Evolutionary conservation across 2,329 filamentous ascomycete species (phyloP).

Genomic region (Ascochyta rabiei): DNA sequence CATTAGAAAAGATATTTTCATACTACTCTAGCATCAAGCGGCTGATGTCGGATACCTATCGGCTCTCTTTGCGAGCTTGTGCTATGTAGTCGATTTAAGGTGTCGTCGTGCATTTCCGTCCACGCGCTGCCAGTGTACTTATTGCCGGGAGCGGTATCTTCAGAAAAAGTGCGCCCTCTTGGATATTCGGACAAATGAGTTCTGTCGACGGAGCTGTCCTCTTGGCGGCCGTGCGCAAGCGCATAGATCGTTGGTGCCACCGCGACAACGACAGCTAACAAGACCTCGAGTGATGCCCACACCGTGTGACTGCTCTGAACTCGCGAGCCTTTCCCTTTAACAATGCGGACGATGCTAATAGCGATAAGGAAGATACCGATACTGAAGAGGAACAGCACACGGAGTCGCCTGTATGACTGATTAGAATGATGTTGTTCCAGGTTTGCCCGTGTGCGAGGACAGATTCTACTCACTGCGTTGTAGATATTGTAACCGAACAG

Average conservation of each 20-base stretch:
- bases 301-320: constrained; percentile 22
- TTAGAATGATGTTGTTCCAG: neutral
- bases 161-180: constrained; percentile 9
- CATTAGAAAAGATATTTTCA: neutral
- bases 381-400: constrained; percentile 25
- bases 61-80: constrained; percentile 17
- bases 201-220: constrained; percentile 12
- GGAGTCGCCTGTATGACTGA: constrained; percentile 12
- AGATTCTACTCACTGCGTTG: constrained; percentile 13
- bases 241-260: constrained; percentile 27
- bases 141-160: neutral
- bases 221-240: constrained; percentile 18
- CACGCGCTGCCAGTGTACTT: constrained; percentile 13
- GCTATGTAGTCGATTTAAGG: constrained; percentile 8
- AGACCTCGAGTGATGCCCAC: constrained; percentile 24
- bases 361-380: constrained; percentile 25
- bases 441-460: neutral
- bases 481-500: constrained; percentile 15
- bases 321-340: constrained; percentile 17
- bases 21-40: constrained; percentile 6
- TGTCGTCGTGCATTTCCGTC: constrained; percentile 19
- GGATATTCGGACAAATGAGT: constrained; percentile 17
- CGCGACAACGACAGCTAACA: constrained; percentile 22
- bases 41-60: constrained; percentile 12
- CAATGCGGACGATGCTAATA: constrained; percentile 24